A percentile compares a stretch with the other conserved stretches of the same genome.
These are phyloP conservation scores for Fallopia convolvulus DNA, from an alignment of 148 eudicot species.

Conservation along the genomic window DNA sequence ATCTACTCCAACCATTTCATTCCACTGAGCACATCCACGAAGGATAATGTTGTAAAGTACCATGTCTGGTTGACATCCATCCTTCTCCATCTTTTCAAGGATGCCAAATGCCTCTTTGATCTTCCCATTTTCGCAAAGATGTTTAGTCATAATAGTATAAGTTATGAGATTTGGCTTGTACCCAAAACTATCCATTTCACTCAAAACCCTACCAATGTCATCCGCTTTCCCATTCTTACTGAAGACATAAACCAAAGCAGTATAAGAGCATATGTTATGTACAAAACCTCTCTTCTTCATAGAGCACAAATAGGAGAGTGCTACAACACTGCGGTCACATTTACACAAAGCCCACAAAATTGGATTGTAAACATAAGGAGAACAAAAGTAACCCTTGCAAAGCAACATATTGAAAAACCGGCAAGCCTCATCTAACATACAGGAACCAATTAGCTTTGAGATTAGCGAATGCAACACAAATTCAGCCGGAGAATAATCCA, in stretches of 20 bases:
- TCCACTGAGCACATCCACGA: conserved; percentile 35
- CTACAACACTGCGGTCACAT: conserved; percentile 24
- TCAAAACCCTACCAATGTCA: conserved; percentile 32
- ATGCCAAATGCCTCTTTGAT: conserved; percentile 37
- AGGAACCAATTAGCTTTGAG: conserved; percentile 30
- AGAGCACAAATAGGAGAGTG: conserved; percentile 34
- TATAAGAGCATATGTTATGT: conserved; percentile 38
- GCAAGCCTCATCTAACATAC: conserved; percentile 39
- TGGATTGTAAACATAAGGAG: conserved; percentile 38
- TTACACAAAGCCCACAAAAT: conserved; percentile 62
- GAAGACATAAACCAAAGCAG: conserved; percentile 56
- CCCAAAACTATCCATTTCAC: conserved; percentile 36
- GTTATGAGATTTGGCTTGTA: conserved; percentile 40
- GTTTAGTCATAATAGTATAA: conserved; percentile 38
- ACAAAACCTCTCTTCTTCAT: conserved; percentile 50
- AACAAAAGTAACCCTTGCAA: conserved; percentile 25
- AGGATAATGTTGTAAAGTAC: conserved; percentile 46
- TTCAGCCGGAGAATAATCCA: conserved; percentile 29
- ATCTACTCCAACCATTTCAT: conserved; percentile 21
- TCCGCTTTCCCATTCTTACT: conserved; percentile 33
- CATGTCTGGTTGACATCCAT: conserved; percentile 41
- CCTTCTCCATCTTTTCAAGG: conserved; percentile 43
- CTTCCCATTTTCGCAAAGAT: conserved; percentile 46
- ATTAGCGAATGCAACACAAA: conserved; percentile 22
- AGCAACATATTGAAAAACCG: conserved; percentile 22